phyloP scores from a whole-genome alignment of 1,284 basidiomycete species.

The Clitocybe nebularis region DNA sequence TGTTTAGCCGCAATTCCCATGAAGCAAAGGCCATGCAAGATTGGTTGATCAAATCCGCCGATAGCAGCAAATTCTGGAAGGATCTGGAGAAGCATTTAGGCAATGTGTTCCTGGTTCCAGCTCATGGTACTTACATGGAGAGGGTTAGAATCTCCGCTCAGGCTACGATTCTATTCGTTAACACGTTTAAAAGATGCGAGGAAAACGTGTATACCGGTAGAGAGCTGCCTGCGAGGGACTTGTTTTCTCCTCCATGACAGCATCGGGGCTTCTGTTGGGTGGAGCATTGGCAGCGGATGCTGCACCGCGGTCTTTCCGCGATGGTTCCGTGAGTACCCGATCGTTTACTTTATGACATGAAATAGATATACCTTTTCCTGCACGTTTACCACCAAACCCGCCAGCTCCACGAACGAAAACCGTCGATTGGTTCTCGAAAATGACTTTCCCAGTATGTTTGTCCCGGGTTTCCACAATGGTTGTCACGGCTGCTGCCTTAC shows the following conservation, averaged over 20 bases:
- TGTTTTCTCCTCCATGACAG: constrained; percentile 85
- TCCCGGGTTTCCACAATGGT: constrained; percentile 77
- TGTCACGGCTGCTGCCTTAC: constrained; percentile 89
- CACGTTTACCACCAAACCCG: constrained; percentile 92
- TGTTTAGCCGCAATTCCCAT: constrained; percentile 97
- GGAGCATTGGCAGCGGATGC: constrained; percentile 83
- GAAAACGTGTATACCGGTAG: constrained; percentile 58
- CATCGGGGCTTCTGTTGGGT: constrained; percentile 83
- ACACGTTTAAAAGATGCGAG: constrained; percentile 7
- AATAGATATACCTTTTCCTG: constrained; percentile 60
- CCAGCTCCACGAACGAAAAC: constrained; percentile 93
- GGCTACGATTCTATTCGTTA: constrained; percentile 40
- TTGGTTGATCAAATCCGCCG: constrained; percentile 93
- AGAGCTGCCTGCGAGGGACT: constrained; percentile 79
- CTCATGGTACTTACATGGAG: constrained; percentile 62
- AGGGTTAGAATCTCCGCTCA: constrained; percentile 91
- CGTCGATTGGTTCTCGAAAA: constrained; percentile 94
- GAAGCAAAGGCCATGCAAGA: constrained; percentile 82
- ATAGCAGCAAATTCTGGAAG: constrained; percentile 91
- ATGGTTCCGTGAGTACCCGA: constrained; percentile 2
- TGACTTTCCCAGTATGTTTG: constrained; percentile 70
- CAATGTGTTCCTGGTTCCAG: constrained; percentile 1
- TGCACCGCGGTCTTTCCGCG: constrained; percentile 75
- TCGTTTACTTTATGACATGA: constrained; percentile 1
- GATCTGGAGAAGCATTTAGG: constrained; percentile 49